A percentile compares a stretch with the other conserved stretches of the same genome.
phyloP scores from a whole-genome alignment of 257 asterid species.

The Przewalskia tangutica region DNA sequence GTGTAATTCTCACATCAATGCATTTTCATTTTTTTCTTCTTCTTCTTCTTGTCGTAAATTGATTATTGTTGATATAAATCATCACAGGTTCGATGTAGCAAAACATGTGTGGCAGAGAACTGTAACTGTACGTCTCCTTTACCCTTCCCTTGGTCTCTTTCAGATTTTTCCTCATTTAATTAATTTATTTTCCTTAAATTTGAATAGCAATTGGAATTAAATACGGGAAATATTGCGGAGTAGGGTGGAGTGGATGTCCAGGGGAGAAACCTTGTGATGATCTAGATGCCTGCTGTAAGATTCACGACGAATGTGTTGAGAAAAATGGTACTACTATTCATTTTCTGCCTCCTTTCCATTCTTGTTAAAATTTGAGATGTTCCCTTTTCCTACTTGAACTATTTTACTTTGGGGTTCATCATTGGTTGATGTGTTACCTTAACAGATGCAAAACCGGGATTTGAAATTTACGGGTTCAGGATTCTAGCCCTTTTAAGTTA shows the following conservation, averaged over 20 bases:
- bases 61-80: neutral
- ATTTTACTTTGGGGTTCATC: neutral
- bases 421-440: neutral
- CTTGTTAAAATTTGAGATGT: neutral
- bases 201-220: slow-evolving; percentile 60
- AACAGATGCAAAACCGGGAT: neutral
- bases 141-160: neutral
- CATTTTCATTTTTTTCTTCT: neutral
- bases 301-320: slow-evolving; percentile 80
- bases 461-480: neutral
- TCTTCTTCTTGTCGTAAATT: too few species aligned
- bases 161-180: neutral
- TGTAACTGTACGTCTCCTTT: slow-evolving; percentile 28
- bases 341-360: neutral
- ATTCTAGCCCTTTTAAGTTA: neutral
- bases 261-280: slow-evolving; percentile 98
- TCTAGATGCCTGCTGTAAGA: slow-evolving; percentile 81
- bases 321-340: slow-evolving; percentile 37
- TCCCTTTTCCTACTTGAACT: too few species aligned
- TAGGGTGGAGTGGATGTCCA: slow-evolving; percentile 86
- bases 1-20: neutral
- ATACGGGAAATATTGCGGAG: slow-evolving; percentile 93
- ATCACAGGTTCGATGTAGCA: slow-evolving; percentile 21
- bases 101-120: slow-evolving; percentile 54
- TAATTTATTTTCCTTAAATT: neutral